Conservation (phyloP, 2,329 filamentous ascomycete genomes). For the Fusarium bactridioides region DNA sequence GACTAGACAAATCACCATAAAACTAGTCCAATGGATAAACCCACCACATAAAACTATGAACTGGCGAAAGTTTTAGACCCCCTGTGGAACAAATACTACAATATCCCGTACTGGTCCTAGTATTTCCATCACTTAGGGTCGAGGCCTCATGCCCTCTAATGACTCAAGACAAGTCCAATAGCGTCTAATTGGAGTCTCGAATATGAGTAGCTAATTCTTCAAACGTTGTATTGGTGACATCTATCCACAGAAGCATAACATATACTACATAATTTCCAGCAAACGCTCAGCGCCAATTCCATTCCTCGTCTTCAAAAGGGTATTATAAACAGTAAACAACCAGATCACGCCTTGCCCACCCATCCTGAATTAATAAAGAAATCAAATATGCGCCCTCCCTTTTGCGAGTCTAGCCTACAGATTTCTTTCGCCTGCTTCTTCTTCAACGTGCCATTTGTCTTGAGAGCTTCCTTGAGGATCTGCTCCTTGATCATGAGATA, state of each 20-base stretch:
- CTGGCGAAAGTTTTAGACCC: background rate
- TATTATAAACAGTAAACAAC: conserved; percentile 35
- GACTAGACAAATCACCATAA: background rate
- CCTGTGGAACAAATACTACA: background rate
- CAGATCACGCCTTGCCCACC: conserved; percentile 78
- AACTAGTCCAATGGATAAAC: background rate
- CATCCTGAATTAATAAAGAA: conserved; percentile 94
- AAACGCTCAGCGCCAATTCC: conserved; percentile 30
- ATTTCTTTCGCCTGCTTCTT: conserved; percentile 94
- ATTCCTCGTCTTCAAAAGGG: conserved; percentile 29
- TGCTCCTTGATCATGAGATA: conserved; percentile 95
- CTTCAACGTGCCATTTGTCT: conserved; percentile 86
- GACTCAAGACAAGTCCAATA: background rate
- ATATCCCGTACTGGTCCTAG: too few relatives aligned
- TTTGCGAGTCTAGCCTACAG: conserved; percentile 82
- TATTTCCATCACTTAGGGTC: background rate
- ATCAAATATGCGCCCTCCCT: conserved; percentile 87
- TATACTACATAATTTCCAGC: background rate
- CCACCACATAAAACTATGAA: background rate
- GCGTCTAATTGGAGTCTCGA: background rate
- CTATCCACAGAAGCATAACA: conserved; percentile 5
- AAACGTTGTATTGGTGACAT: conserved; percentile 9
- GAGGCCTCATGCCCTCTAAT: background rate
- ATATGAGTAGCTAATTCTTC: background rate
- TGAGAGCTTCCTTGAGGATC: conserved; percentile 88